These are phyloP conservation scores for Argentina anserina DNA, from an alignment of 306 rosid genomes.

Conservation along the genomic window DNA sequence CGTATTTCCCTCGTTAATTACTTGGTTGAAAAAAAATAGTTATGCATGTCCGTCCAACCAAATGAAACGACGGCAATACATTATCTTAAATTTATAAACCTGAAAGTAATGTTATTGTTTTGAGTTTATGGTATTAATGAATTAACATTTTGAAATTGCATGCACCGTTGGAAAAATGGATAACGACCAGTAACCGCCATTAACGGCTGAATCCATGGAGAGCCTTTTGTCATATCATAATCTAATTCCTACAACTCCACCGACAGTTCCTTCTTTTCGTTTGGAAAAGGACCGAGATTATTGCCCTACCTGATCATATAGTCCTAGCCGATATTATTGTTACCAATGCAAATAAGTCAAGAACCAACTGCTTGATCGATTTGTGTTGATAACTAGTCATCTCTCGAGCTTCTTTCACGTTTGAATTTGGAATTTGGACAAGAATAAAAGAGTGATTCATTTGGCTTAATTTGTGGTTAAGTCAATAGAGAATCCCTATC, in stretches of 20 bases:
- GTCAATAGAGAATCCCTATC: background rate
- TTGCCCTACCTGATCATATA: background rate
- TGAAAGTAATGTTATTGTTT: background rate
- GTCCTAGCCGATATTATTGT: background rate
- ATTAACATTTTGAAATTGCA: background rate
- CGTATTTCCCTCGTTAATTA: background rate
- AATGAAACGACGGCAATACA: background rate
- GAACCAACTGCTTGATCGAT: constrained; percentile 1
- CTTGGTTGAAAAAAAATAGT: background rate
- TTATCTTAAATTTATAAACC: constrained; percentile 1
- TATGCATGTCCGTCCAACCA: constrained; percentile 9
- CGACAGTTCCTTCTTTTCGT: constrained; percentile 10
- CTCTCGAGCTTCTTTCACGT: background rate
- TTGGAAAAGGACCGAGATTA: background rate
- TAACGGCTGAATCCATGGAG: constrained; percentile 38
- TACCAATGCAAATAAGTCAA: background rate
- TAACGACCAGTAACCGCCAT: constrained; percentile 37
- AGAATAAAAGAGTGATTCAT: background rate
- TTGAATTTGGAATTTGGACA: background rate
- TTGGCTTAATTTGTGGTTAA: background rate
- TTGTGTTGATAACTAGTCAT: background rate
- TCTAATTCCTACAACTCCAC: background rate
- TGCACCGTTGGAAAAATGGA: background rate
- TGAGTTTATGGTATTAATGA: background rate
- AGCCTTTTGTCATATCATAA: background rate